Evolutionary conservation across 306 rosid genomes (phyloP), one percentile per base, ranked within the genome.

Genomic region (Acacia confusa): DNA sequence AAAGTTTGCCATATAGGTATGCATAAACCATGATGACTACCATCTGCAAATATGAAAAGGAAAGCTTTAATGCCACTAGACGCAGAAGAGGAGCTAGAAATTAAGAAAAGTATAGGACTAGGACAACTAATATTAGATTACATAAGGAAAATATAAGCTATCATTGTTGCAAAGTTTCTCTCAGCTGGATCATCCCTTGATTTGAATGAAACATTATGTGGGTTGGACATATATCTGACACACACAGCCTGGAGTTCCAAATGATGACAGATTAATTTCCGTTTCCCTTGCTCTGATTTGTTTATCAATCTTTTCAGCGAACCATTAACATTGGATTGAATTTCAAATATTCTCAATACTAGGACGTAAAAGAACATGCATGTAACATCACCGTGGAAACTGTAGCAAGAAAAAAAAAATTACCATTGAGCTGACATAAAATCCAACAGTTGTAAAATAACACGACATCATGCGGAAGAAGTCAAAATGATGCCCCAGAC

Each of bases 401-500:
- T 4, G 22, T 5, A 70, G 4, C 58, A 34, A 55, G 34, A 0
- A 67, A 28, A 65, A 79, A 84, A 61, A 77, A 84, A 88, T 90
- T 90, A 95, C 99, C 98, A 95, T 48, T 72, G 98, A 60, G 86
- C 94, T 93, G 84, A 87, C 27, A 64, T 93, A 95, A 81, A 95
- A 93, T 80, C 99, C 99, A 30, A 95, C 64, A 22, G 99, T 93
- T 1, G 99, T 89, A 81, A 93, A 95, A 84, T 93, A 91, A 82
- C 75, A 95, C 1, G 99, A 92, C 68, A 95, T 45, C 99, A 95
- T 93, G 86, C 98, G 99, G 88, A 95, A 93, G 83, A 95, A 95
- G 93, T 95, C 99, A 55, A 89, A 95, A 68, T 98, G 99, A 80
- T 95, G 99, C 24, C 98, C 99, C 76, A 93, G 86, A 58, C 99